Base-by-base conservation (phyloP, 225 moss, liverwort and hornwort species). In the Pseudoscleropodium purum region DNA sequence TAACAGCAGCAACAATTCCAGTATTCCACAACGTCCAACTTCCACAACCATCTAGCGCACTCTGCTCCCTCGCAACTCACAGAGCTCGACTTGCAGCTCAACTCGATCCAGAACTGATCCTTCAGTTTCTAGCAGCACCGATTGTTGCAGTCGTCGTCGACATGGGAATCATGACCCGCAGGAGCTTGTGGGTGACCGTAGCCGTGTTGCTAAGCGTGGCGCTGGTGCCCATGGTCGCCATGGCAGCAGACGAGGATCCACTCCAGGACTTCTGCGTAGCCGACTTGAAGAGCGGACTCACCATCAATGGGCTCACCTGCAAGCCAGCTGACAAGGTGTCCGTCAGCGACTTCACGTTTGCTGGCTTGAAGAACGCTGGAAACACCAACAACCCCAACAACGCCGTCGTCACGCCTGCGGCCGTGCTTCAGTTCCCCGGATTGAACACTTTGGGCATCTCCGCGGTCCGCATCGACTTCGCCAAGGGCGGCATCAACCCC, bases 201-300 rank as follows among this genome's bases (percentile, higher is more conserved):
- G 90, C 87, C 15, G 61, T 83, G 69, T 23, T 90, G 69, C 3
- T 77, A 2, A 69, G 57, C 87, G 30, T 83, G 63, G 79, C 82
- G 61, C n/a, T 79, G 4, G 56, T 37, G 78, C 78, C 78, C 37
- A 59, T 87, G 87, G 49, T 79, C 26, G 39, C 92, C 88, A 9
- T 84, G 84, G 90, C 90, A 21, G 90, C 79, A 0, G 90, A 90
- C 51, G 52, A 60, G 20, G 87, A 90, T 41, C 87, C 90, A 1
- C 87, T 90, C 34, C 84, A 87, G 62, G 91, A 92, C 79, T 89
- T 86, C 84, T 91, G 89, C 23, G 83, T 89, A 2, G 89, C 92
- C 0, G 83, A 91, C 51, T 13, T n/a, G 0, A 75, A 36, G 37
- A 82, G 59, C 34, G 77, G 45, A 34, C 5, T 63, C 66, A 75